Percentiles rank a stretch among this genome's conserved stretches.
Conservation (phyloP, 2,329 filamentous ascomycete genomes). For the Ascomycota sp. region DNA sequence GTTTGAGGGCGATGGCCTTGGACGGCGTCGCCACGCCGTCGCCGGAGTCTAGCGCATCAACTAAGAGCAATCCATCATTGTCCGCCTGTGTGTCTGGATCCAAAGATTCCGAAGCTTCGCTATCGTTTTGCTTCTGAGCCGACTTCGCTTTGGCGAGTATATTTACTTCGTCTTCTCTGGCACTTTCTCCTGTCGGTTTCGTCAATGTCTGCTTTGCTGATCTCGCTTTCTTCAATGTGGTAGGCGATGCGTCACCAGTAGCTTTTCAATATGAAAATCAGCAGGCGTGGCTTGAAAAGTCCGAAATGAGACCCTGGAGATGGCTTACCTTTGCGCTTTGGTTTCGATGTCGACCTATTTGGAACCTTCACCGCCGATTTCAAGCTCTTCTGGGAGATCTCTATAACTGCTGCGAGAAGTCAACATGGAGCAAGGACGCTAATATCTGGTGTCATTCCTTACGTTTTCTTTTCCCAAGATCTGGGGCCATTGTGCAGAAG, state of each 20-base stretch:
- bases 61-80: slow-evolving; percentile 20
- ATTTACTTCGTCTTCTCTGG: slow-evolving; percentile 5
- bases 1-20: slow-evolving; percentile 16
- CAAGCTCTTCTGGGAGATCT: slow-evolving; percentile 10
- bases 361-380: slow-evolving; percentile 4
- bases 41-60: slow-evolving; percentile 20
- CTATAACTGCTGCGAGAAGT: slow-evolving; percentile 7
- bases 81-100: slow-evolving; percentile 19
- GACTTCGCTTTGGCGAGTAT: slow-evolving; percentile 14
- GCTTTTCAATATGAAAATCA: slow-evolving; percentile 8
- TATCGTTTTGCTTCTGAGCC: slow-evolving; percentile 3
- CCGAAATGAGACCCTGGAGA: not conserved
- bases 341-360: slow-evolving; percentile 7
- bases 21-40: slow-evolving; percentile 20
- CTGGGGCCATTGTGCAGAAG: slow-evolving; percentile 19
- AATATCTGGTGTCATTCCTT: slow-evolving; percentile 1
- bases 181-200: slow-evolving; percentile 6
- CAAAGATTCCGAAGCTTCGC: slow-evolving; percentile 4
- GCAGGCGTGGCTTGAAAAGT: not conserved
- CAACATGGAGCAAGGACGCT: slow-evolving; percentile 1
- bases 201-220: slow-evolving; percentile 14
- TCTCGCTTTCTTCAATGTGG: slow-evolving; percentile 23
- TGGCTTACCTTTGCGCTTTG: slow-evolving; percentile 12
- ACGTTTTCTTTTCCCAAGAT: slow-evolving; percentile 19
- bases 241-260: slow-evolving; percentile 21